Evolutionary conservation across 106 monocot genomes (phyloP), one percentile per base, ranked within the genome.

Genomic region (Phalaenopsis equestris): DNA sequence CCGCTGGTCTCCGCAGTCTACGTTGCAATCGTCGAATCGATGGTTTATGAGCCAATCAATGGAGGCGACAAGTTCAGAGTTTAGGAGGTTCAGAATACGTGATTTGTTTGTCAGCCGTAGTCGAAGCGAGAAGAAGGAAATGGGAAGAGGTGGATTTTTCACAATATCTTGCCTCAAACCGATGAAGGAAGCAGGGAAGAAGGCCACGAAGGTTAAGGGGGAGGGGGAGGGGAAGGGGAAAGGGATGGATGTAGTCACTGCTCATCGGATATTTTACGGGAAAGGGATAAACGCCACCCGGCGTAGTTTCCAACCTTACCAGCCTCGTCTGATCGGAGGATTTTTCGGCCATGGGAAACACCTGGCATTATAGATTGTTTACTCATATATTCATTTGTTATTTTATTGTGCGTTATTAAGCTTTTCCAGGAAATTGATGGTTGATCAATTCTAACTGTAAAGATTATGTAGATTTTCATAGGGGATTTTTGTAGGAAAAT

Each of bases 41-140:
- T 90, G 86, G 61, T 83, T 55, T 41, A 87, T 91, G 81, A 88
- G 88, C 83, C 68, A 80, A 23, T 91, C 90, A 9, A 85, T 86
- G 3, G 91, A 86, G 8, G 81, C 81, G 4, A 42, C 19, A 12
- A 39, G 12, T 21, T 9, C 55, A 16, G 21, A 36, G 16, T 74
- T 72, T 21, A 55, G 45, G 30, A 41, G 82, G 64, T 88, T 87
- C 88, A 72, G 79, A 30, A 75, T 95, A 19, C 82, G 83, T 42
- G 88, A 90, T 47, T 75, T 94, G 74, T 55, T 94, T 55, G 42
- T 84, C 4, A 77, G 82, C 23, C 81, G 95, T 65, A 90, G 92
- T 78, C 86, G 76, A 56, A 95, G 95, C 79, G 92, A 95, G 75
- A 48, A 75, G 48, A 39, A 47, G 23, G 18, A 21, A 11, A 45